Percentiles rank a stretch among this genome's conserved stretches.
Evolutionary conservation across 495 filamentous ascomycete species (phyloP).

Genomic region (Penicillium samsonianum): DNA sequence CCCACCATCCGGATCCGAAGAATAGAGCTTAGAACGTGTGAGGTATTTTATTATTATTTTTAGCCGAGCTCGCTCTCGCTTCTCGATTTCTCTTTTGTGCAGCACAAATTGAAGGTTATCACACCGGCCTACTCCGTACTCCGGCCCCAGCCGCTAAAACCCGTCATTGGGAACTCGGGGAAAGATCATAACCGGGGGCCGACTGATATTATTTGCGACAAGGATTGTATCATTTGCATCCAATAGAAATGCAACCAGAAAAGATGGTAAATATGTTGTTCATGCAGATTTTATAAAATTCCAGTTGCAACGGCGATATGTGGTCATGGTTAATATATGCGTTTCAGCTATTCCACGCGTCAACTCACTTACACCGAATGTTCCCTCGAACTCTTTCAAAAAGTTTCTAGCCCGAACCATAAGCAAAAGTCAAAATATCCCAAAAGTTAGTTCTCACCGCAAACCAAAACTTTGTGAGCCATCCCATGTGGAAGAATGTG

Average conservation of each 20-base stretch:
- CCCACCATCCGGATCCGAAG: conserved; percentile 40
- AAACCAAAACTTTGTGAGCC: conserved; percentile 24
- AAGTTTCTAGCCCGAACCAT: conserved; percentile 4
- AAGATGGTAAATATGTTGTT: neutral
- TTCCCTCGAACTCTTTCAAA: conserved; percentile 1
- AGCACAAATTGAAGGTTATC: neutral
- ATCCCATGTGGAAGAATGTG: conserved; percentile 22
- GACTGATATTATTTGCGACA: neutral
- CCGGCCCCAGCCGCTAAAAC: neutral
- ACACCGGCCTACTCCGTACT: conserved; percentile 6
- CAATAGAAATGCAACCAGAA: neutral
- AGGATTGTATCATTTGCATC: conserved; percentile 7
- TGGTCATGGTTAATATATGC: neutral
- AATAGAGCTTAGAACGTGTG: conserved; percentile 18
- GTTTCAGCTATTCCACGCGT: conserved; percentile 1
- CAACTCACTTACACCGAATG: conserved; percentile 14
- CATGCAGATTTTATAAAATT: neutral
- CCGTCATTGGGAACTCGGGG: conserved; percentile 6
- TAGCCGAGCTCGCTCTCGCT: conserved; percentile 6
- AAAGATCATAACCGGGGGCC: neutral
- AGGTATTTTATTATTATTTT: conserved; percentile 1
- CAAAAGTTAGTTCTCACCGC: conserved; percentile 5
- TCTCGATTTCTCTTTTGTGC: neutral
- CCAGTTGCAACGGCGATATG: neutral
- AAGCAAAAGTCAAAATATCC: neutral